Evolutionary conservation across 2,329 filamentous ascomycete species (phyloP), one percentile per base, ranked within the genome.

Genomic region (Botrytis byssoidea): DNA sequence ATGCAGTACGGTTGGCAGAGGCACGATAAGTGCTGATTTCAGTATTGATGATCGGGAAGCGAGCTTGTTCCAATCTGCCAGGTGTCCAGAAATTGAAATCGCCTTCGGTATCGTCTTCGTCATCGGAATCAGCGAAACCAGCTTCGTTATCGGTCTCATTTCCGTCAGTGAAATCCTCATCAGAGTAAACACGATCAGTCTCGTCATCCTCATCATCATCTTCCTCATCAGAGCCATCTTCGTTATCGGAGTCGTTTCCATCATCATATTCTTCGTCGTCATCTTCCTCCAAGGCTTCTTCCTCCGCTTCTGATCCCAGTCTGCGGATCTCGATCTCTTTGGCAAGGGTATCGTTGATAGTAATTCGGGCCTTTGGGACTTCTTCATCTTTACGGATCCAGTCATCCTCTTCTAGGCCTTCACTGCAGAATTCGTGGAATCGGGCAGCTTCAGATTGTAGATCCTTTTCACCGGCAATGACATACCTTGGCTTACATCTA

Each of bases 381-480:
- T 78, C 78, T 14, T 72, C 72, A 79, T 93, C 91, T 73, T 92
- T 90, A 25, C 85, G 85, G 44, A 97, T 93, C 96, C 96, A 99
- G 79, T 97, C 95, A 74, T 98, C 95, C 75, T 96, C 92, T 74
- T 93, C 90, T 59, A 92, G 87, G 74, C 90, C 87, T 68, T 93
- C 94, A 81, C 92, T 94, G 61, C 93, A 95, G 81, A 98, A 98
- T 79, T 97, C 95, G 81, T 98, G 93, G 81, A 98, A 98, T 67
- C 85, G 89, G 80, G 84, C 90, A 40, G 86, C 85, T 76, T 91
- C 88, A 2, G 80, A 81, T 29, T 79, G 74, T 20, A 82, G 71
- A 37, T 76, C 78, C 32, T 77, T 75, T 44, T 81, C 79, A 48
- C 79, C 77, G 40, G 78, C 78, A 57, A 77, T 75, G 75, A 81